Evolutionary conservation across 176 grass and related monocot species (phyloP), one percentile per base, ranked within the genome.

Genomic region (Avena atlantica): DNA sequence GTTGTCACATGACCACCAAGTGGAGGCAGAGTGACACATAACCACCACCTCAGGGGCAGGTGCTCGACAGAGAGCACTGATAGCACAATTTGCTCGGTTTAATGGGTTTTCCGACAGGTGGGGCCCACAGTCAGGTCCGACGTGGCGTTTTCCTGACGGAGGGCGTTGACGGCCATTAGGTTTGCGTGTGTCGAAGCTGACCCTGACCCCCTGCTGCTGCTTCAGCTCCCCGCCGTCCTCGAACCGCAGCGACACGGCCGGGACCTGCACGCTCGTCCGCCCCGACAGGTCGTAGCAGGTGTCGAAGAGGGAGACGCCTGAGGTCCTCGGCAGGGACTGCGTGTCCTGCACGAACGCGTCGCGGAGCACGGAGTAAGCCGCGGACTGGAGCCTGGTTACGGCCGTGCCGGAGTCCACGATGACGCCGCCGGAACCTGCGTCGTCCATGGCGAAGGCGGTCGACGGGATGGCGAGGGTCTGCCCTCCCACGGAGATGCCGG

Each of bases 391-490:
- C 2, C 94, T 91, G 0, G 94, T 99, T 0, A 99, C 80, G 0
- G 97, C 97, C 0, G 94, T 99, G 68, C 97, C 97, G 17, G 97
- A 99, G 87, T 99, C 97, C 25, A 99, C 91, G 83, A 99, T 99
- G 64, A 99, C 92, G 55, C 97, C 97, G 9, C 97, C 94, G 0
- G 88, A 52, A 0, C 97, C 97, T 0, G 74, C 3, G 34, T 89
- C 81, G 87, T 96, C 92, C 97, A 99, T 91, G 0, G 92, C 83
- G 80, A 99, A 96, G 0, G 92, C 20, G 0, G 94, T 81, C 1
- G 86, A 0, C 0, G 97, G 83, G 80, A 99, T 92, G 40, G 94
- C 24, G 0, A 99, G 92, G 67, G 84, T 0, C 84, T 89, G 20
- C 0, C 97, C 97, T n/a, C 97, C 97, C 0, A 99, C 92, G 81